A percentile compares a stretch with the other conserved stretches of the same genome.
Conservation (phyloP, 1,284 basidiomycete genomes). For the Irpex sp. region DNA sequence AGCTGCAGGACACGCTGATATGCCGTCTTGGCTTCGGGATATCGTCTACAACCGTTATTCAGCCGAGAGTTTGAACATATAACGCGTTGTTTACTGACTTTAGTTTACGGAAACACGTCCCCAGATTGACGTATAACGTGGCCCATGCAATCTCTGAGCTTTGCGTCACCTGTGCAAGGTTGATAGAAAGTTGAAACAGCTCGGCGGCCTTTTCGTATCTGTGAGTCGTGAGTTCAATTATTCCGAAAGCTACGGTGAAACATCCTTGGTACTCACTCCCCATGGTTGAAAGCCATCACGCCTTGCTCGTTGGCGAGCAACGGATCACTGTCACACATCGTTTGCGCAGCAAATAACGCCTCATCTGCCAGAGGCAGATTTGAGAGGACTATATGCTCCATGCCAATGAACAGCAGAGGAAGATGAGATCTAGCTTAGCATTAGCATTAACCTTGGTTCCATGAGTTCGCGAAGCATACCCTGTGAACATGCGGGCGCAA, state of each 20-base stretch:
- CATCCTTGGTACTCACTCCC: conserved; percentile 51
- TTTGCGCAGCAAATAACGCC: conserved; percentile 75
- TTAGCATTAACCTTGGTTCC: not conserved
- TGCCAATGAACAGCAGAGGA: conserved; percentile 93
- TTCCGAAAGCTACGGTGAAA: not conserved
- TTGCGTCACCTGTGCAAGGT: conserved; percentile 76
- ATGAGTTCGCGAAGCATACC: conserved; percentile 44
- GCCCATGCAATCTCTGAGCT: conserved; percentile 81
- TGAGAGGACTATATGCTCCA: conserved; percentile 93
- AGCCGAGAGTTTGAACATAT: not conserved
- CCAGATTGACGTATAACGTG: conserved; percentile 85
- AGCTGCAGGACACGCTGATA: conserved; percentile 78
- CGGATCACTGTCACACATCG: conserved; percentile 83
- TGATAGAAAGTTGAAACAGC: conserved; percentile 69
- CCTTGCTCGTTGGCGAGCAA: conserved; percentile 90
- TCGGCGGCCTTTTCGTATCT: conserved; percentile 68
- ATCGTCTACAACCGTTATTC: conserved; percentile 39
- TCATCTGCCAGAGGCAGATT: conserved; percentile 83
- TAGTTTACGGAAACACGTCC: conserved; percentile 80
- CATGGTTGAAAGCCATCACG: conserved; percentile 85
- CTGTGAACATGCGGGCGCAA: conserved; percentile 89
- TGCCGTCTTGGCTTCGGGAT: conserved; percentile 61
- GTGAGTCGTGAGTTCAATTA: not conserved
- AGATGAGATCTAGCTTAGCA: conserved; percentile 69
- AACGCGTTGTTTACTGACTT: conserved; percentile 40